phyloP scores from a whole-genome alignment of 2,329 filamentous ascomycete species.

The Allantophomopsis lycopodina region DNA sequence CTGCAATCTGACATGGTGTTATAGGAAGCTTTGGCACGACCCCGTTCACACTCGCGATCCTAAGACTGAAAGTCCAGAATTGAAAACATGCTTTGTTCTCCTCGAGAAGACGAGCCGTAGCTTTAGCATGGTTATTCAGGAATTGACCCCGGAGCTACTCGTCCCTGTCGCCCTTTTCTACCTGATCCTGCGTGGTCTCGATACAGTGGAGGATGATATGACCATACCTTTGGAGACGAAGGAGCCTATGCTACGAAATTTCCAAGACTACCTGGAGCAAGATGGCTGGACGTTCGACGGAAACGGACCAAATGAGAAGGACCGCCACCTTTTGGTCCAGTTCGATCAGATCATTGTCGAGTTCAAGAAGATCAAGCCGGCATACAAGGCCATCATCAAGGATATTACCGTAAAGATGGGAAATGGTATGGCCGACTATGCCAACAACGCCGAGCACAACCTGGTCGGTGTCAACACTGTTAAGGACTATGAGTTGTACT shows the following conservation, averaged over 20 bases:
- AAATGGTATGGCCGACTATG: slow-evolving; percentile 97
- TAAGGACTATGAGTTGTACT: slow-evolving; percentile 90
- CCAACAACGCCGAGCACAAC: slow-evolving; percentile 68
- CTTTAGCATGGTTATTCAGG: slow-evolving; percentile 86
- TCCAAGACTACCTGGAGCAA: slow-evolving; percentile 63
- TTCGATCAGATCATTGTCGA: slow-evolving; percentile 80
- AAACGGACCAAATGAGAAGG: slow-evolving; percentile 86
- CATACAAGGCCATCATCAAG: slow-evolving; percentile 75
- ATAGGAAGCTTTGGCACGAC: slow-evolving; percentile 93
- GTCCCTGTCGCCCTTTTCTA: slow-evolving; percentile 88
- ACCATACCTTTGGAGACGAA: slow-evolving; percentile 72
- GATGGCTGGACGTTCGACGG: slow-evolving; percentile 86
- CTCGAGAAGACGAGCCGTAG: slow-evolving; percentile 83
- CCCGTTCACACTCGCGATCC: slow-evolving; percentile 76
- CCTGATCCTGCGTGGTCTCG: slow-evolving; percentile 76
- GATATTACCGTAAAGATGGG: slow-evolving; percentile 94
- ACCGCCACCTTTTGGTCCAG: slow-evolving; percentile 80
- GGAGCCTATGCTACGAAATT: slow-evolving; percentile 72
- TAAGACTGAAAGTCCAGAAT: slow-evolving; percentile 57
- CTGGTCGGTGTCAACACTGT: slow-evolving; percentile 69
- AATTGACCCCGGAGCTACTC: slow-evolving; percentile 87
- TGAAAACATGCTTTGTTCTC: slow-evolving; percentile 75
- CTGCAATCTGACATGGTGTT: neutral
- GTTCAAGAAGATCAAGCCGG: slow-evolving; percentile 75
- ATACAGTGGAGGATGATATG: slow-evolving; percentile 99